These are phyloP conservation scores for Stropharia rugosoannulata DNA, from an alignment of 768 basidiomycete species.

Conservation along the genomic window DNA sequence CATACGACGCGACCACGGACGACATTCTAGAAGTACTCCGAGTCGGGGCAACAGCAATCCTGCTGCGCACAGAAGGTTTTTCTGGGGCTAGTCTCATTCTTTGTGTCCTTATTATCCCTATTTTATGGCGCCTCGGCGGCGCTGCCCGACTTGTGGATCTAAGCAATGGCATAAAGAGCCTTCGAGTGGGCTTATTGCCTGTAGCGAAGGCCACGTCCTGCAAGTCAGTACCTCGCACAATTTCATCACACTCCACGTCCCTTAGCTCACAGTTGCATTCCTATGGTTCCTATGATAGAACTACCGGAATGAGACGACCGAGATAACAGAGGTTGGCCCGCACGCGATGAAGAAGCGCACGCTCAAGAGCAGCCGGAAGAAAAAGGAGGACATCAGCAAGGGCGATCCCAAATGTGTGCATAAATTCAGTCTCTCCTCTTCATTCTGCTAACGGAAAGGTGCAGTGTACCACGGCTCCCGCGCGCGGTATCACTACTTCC, in stretches of 20 bases:
- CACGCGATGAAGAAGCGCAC: slow-evolving; percentile 67
- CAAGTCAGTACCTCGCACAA: slow-evolving; percentile 50
- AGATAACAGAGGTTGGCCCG: slow-evolving; percentile 61
- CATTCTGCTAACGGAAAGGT: not conserved
- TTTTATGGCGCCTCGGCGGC: slow-evolving; percentile 59
- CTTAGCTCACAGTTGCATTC: not conserved
- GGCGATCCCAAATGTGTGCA: slow-evolving; percentile 59
- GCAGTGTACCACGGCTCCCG: slow-evolving; percentile 84
- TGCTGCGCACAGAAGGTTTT: not conserved
- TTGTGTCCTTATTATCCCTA: not conserved
- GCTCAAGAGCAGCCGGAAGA: slow-evolving; percentile 56
- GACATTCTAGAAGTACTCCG: too few relatives aligned
- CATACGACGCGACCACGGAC: not conserved
- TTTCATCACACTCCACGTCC: not conserved
- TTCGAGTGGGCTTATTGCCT: slow-evolving; percentile 76
- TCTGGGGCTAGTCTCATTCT: not conserved
- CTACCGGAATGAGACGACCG: slow-evolving; percentile 78
- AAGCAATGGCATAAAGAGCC: slow-evolving; percentile 87
- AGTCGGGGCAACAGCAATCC: not conserved
- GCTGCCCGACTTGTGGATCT: slow-evolving; percentile 80
- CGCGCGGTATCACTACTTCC: slow-evolving; percentile 78
- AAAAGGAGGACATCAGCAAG: slow-evolving; percentile 46
- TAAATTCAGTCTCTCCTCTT: not conserved
- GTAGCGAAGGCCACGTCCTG: slow-evolving; percentile 89
- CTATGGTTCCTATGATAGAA: slow-evolving; percentile 42